phyloP scores from a whole-genome alignment of 495 filamentous ascomycete genomes.

The Penicillium psychrofluorescens region DNA sequence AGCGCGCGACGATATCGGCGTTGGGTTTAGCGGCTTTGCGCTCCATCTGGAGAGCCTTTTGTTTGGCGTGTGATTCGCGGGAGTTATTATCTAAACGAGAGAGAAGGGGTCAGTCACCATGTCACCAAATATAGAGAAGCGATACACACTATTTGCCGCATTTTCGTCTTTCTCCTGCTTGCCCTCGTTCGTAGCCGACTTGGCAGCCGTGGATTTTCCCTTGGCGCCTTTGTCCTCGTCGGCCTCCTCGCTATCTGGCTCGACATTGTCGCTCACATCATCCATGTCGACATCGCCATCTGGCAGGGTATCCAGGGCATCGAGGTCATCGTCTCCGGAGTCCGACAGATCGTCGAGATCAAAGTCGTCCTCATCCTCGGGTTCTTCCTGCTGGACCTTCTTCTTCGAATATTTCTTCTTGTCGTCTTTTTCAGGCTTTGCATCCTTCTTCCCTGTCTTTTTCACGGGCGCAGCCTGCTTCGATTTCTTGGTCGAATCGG shows the following conservation, averaged over 20 bases:
- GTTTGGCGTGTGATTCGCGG: conserved; percentile 83
- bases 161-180: conserved; percentile 6
- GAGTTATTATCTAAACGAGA: conserved; percentile 37
- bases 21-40: conserved; percentile 90
- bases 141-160: conserved; percentile 25
- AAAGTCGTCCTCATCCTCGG: conserved; percentile 35
- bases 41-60: conserved; percentile 79
- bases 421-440: conserved; percentile 18
- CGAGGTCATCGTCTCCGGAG: conserved; percentile 29
- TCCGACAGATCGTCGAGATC: conserved; percentile 37
- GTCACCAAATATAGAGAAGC: background rate
- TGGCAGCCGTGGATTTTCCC: conserved; percentile 4
- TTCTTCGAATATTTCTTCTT: conserved; percentile 30
- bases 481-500: conserved; percentile 27
- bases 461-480: conserved; percentile 25
- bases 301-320: conserved; percentile 18
- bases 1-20: conserved; percentile 77
- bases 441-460: conserved; percentile 23
- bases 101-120: conserved; percentile 4
- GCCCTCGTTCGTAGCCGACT: conserved; percentile 9
- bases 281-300: conserved; percentile 33
- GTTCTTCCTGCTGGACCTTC: conserved; percentile 24
- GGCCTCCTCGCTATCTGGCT: conserved; percentile 19
- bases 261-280: conserved; percentile 21
- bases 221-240: conserved; percentile 9